These are phyloP conservation scores for Neurospora sp. DNA, from an alignment of 495 filamentous ascomycete genomes.

Conservation along the genomic window DNA sequence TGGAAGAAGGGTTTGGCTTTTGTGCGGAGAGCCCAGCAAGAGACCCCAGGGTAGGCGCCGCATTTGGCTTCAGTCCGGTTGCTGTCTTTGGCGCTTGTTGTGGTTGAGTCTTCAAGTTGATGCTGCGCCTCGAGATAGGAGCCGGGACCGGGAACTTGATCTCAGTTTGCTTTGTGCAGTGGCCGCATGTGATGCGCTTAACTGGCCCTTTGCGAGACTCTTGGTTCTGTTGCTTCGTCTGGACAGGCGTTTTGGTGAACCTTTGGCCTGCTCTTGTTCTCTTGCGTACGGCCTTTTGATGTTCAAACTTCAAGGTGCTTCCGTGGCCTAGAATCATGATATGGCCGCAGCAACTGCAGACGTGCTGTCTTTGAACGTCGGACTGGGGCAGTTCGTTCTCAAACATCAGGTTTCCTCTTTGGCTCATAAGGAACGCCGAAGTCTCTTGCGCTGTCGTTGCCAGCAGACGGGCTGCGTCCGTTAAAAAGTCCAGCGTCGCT, in stretches of 20 bases:
- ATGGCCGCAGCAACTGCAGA: slow-evolving; percentile 42
- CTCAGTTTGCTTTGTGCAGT: slow-evolving; percentile 31
- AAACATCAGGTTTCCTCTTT: slow-evolving; percentile 30
- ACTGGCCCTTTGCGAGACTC: slow-evolving; percentile 9
- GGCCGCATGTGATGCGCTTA: slow-evolving; percentile 36
- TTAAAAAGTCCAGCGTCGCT: slow-evolving; percentile 29
- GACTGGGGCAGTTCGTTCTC: slow-evolving; percentile 29
- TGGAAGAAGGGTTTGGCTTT: slow-evolving; percentile 21
- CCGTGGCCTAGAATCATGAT: slow-evolving; percentile 38
- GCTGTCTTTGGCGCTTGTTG: slow-evolving; percentile 27
- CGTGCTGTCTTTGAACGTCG: slow-evolving; percentile 34
- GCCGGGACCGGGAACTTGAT: slow-evolving; percentile 22
- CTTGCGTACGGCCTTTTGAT: slow-evolving; percentile 9
- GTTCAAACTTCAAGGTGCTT: slow-evolving; percentile 25
- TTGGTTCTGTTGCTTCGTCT: background rate
- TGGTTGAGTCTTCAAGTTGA: slow-evolving; percentile 8
- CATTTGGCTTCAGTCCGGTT: slow-evolving; percentile 27
- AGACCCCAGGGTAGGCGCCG: background rate
- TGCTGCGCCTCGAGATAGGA: slow-evolving; percentile 20
- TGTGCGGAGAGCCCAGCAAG: background rate
- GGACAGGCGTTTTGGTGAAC: background rate
- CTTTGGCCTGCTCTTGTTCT: slow-evolving; percentile 2
- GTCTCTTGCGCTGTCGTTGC: slow-evolving; percentile 33
- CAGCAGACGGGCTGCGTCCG: slow-evolving; percentile 42
- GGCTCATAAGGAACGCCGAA: slow-evolving; percentile 40